Evolutionary conservation across 2,329 filamentous ascomycete species (phyloP).

Genomic region (Talaromyces sp.): DNA sequence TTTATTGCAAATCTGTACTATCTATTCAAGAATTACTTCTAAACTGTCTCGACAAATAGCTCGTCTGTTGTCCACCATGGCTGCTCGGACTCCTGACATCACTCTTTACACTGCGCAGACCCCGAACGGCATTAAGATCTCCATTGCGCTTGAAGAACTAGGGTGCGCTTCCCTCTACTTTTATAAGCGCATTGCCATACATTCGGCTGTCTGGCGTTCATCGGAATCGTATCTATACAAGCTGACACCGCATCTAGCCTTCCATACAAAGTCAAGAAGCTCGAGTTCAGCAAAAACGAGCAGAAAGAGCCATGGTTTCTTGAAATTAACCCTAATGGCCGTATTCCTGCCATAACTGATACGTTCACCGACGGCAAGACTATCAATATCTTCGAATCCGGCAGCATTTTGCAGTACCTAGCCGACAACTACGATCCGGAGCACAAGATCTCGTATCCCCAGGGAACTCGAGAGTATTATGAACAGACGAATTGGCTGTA

Average conservation of each 20-base stretch:
- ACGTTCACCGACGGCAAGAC: constrained; percentile 69
- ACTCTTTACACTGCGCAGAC: constrained; percentile 80
- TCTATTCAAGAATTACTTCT: not conserved
- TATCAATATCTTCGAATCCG: constrained; percentile 76
- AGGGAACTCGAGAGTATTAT: constrained; percentile 69
- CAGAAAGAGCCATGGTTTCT: constrained; percentile 87
- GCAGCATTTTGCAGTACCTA: constrained; percentile 51
- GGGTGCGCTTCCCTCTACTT: constrained; percentile 43
- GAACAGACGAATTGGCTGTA: constrained; percentile 77
- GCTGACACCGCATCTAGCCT: constrained; percentile 44
- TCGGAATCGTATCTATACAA: not conserved
- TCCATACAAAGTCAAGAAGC: constrained; percentile 71
- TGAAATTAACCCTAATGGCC: constrained; percentile 88
- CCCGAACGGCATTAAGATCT: constrained; percentile 87
- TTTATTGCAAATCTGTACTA: not conserved
- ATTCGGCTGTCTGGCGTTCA: not conserved
- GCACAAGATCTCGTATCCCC: constrained; percentile 76
- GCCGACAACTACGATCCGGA: constrained; percentile 77
- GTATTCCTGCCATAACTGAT: constrained; percentile 85
- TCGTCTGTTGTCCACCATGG: constrained; percentile 28
- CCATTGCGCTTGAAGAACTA: constrained; percentile 82
- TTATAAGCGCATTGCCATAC: not conserved
- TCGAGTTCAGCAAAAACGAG: constrained; percentile 71
- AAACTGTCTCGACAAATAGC: constrained; percentile 12
- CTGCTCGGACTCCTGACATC: constrained; percentile 57